These are phyloP conservation scores for Immersiella caudata DNA, from an alignment of 495 filamentous ascomycete genomes.

Conservation along the genomic window DNA sequence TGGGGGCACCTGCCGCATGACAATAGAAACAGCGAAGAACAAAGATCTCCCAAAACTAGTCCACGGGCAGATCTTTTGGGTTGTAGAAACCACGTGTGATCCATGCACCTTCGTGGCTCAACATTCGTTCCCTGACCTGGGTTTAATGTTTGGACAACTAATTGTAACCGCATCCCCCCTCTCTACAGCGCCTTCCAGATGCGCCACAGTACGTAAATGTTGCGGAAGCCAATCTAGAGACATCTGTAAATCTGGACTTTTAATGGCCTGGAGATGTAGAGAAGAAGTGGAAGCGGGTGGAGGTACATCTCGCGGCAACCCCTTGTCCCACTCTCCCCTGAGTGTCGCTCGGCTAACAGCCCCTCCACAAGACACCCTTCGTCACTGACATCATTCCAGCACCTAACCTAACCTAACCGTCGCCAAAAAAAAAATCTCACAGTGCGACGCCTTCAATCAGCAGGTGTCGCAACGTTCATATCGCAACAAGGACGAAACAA, in stretches of 20 bases:
- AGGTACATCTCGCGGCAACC: background rate
- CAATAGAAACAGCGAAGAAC: background rate
- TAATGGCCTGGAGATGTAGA: conserved; percentile 3
- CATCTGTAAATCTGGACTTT: background rate
- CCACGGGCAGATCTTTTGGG: background rate
- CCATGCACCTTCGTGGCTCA: background rate
- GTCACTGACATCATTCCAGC: conserved; percentile 37
- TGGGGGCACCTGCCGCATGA: background rate
- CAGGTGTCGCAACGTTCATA: background rate
- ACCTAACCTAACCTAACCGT: background rate
- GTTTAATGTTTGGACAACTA: background rate
- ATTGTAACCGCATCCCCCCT: background rate
- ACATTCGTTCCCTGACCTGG: background rate
- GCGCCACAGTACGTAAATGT: background rate
- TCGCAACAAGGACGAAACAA: background rate
- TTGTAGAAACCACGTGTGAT: background rate
- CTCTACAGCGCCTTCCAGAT: background rate
- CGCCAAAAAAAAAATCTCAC: conserved; percentile 6
- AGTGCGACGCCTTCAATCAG: background rate
- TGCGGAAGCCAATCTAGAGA: background rate
- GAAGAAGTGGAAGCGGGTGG: conserved; percentile 2
- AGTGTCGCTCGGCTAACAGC: conserved; percentile 19
- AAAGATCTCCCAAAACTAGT: background rate
- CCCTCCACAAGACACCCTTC: conserved; percentile 12
- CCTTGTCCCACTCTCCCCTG: conserved; percentile 3